A percentile compares a stretch with the other conserved stretches of the same genome.
phyloP scores from a whole-genome alignment of 2,329 filamentous ascomycete species.

The Fusarium luffae region DNA sequence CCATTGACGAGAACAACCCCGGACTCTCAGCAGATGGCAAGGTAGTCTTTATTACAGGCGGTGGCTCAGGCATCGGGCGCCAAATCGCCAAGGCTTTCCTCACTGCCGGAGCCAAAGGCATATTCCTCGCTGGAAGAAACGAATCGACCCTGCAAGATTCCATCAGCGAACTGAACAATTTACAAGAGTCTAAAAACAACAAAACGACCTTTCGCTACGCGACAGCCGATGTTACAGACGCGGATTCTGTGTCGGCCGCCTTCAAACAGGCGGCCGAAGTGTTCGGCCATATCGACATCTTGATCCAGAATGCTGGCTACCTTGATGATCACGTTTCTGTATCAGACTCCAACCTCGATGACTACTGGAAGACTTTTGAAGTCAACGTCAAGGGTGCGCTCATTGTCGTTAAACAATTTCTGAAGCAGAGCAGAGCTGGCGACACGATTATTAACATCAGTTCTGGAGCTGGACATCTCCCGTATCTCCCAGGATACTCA shows the following conservation, averaged over 20 bases:
- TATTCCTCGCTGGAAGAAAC: neutral
- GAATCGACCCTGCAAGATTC: neutral
- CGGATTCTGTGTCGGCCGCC: neutral
- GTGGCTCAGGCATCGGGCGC: neutral
- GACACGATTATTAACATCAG: slow-evolving; percentile 6
- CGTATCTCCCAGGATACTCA: neutral
- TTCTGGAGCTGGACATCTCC: slow-evolving; percentile 3
- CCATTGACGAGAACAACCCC: neutral
- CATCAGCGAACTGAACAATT: neutral
- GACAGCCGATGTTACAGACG: neutral
- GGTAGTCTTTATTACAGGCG: slow-evolving; percentile 1
- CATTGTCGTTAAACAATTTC: neutral
- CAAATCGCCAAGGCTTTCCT: slow-evolving; percentile 3
- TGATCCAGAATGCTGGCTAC: slow-evolving; percentile 9
- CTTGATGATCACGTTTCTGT: slow-evolving; percentile 1
- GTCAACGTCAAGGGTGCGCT: slow-evolving; percentile 9
- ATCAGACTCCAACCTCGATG: neutral
- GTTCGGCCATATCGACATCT: neutral
- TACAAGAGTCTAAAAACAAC: neutral
- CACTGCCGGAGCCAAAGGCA: neutral
- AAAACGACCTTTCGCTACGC: neutral
- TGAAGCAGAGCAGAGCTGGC: neutral
- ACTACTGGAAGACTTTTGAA: slow-evolving; percentile 5
- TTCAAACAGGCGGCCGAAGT: neutral
- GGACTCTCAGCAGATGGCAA: neutral